Base-by-base conservation (phyloP, 2,329 filamentous ascomycete genomes). In the Colletotrichum sp. region DNA sequence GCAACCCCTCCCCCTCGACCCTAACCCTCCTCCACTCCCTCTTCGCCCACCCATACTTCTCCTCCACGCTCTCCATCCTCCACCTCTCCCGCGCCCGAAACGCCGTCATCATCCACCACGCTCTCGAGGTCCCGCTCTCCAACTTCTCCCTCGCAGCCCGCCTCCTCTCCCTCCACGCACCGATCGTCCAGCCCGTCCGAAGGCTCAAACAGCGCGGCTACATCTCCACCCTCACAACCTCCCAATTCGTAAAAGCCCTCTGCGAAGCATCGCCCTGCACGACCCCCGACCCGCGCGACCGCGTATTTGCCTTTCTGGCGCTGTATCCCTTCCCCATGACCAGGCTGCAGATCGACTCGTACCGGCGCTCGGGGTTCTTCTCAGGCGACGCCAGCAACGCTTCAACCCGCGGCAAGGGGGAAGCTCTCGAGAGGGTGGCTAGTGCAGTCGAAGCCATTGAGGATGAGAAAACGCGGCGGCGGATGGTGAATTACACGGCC, bases 311-410 rank as follows among this genome's bases (percentile, higher is more conserved):
- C 2, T 72, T 72, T 24, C 24, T 69, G 32, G n/a, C 26, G 15
- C 38, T 71, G 13, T 71, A 71, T 21, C 72, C 71, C 12, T 34
- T 26, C 30, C 24, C 36, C 26, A 48, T 78, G 71, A 77, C 13
- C 18, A n/a, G 21, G 1, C 21, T 32, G 2, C 55, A 73, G 15
- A 69, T 64, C 24, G 57, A 57, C 18, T 8, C 8, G 13, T 57
- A 57, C 16, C 55, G 71, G 2, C 36, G 12, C 10, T 57, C 64
- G 4, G 71, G 71, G 3, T 16, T 26, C 12, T 58, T 24, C 10
- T 13, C 16, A 10, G 60, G 18, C 13, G 38, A 28, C n/a, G 34
- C 30, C 26, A 28, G n/a, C 21, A 30, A 13, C n/a, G 6, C 43
- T 0, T 21, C 43, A 10, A 6, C 18, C 3, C 36, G 67, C 12